Conservation (phyloP, 176 grass and related monocot species). For the Pontederia paniculata region DNA sequence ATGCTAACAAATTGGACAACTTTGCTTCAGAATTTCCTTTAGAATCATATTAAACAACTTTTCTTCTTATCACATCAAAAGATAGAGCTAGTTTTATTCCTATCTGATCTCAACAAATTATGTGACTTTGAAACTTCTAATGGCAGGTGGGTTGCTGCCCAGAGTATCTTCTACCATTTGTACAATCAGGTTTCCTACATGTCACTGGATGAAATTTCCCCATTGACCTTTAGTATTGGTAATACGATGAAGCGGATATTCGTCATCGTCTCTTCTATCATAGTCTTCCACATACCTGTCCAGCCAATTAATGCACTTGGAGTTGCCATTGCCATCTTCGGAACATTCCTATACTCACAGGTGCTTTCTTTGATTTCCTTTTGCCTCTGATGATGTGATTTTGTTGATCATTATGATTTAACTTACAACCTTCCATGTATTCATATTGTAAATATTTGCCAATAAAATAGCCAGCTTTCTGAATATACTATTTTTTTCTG, state of each 20-base stretch:
- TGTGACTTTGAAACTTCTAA: constrained; percentile 7
- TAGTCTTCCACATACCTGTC: constrained; percentile 85
- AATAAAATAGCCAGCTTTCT: too few relatives aligned
- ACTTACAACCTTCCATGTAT: too few relatives aligned
- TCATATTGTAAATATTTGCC: too few relatives aligned
- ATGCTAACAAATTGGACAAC: too few relatives aligned
- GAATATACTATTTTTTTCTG: too few relatives aligned
- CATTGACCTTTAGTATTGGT: constrained; percentile 82
- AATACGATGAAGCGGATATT: constrained; percentile 98
- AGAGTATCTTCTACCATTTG: constrained; percentile 88
- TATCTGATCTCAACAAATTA: not conserved
- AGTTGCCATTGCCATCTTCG: constrained; percentile 83
- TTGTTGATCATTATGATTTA: too few relatives aligned
- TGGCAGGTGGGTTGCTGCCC: constrained; percentile 77
- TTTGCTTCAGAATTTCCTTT: too few relatives aligned
- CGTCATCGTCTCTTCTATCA: constrained; percentile 88
- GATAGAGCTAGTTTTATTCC: not conserved
- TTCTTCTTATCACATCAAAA: too few relatives aligned
- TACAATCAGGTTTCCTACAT: constrained; percentile 99
- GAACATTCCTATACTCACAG: constrained; percentile 93
- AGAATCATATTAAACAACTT: too few relatives aligned
- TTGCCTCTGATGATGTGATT: too few relatives aligned
- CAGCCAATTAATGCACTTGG: constrained; percentile 78
- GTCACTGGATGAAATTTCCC: constrained; percentile 81
- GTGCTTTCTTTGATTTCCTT: constrained; percentile 22